Percentiles rank a stretch among this genome's conserved stretches.
phyloP scores from a whole-genome alignment of 148 eudicot species.

The Beta vulgaris region DNA sequence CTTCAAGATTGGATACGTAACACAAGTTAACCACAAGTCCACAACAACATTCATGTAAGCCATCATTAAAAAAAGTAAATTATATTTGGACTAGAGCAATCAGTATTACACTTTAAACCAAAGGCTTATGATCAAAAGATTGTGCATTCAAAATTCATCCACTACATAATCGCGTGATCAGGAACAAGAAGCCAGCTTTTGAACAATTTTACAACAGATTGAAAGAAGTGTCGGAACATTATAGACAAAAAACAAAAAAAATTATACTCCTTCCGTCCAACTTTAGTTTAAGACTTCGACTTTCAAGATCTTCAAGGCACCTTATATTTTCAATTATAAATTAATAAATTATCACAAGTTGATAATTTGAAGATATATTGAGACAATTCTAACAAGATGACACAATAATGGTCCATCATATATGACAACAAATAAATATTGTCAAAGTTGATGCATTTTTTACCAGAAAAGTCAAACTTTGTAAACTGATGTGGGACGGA shows the following conservation, averaged over 20 bases:
- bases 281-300: no score
- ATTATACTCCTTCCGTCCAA: no score
- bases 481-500: no score
- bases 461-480: no score
- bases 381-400: no score
- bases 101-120: background rate
- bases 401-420: no score
- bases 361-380: no score
- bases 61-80: background rate
- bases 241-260: background rate
- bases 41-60: background rate
- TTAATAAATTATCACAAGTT: no score
- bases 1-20: constrained; percentile 31
- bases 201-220: background rate
- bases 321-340: no score
- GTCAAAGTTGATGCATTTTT: no score
- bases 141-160: background rate
- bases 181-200: background rate
- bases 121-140: background rate
- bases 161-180: background rate
- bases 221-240: background rate
- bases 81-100: background rate
- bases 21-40: background rate
- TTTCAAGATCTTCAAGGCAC: no score
- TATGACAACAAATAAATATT: no score